Evolutionary conservation across 306 rosid species (phyloP), one percentile per base, ranked within the genome.

Genomic region (Prunus kanzakura): DNA sequence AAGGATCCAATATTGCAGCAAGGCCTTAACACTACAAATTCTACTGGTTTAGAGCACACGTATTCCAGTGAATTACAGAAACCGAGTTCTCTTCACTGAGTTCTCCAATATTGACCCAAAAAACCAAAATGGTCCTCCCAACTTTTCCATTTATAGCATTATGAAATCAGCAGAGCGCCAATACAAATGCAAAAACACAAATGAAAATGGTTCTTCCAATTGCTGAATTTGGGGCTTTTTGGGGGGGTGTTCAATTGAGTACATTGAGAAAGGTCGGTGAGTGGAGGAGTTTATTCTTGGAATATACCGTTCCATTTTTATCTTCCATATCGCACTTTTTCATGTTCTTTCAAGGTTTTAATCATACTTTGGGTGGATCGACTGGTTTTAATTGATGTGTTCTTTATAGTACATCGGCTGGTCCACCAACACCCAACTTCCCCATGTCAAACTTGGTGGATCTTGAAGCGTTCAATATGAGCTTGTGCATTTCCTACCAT

Each of bases 211-310:
- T 16, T 15, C 2, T 52, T 52, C 8, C 8, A 55, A 9, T 19
- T 19, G 47, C 69, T 74, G 49, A 76, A 57, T 13, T 62, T 58
- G 71, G 51, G 70, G 43, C 43, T 6, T 6, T 38, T 38, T 38
- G 7, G 1, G 0, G 1, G 43, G 68, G 68, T 76, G 64, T 63
- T 38, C 3, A 64, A 69, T n/a, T 13, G 22, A 30, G 77, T 64
- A 29, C 71, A 45, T 69, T 43, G 76, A 79, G 70, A 73, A 65
- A 35, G 10, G 32, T 1, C 54, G 60, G 29, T 32, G 35, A 87
- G 87, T 89, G 90, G 87, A 67, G 54, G 49, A 76, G 92, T 88
- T 90, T 90, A 90, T 90, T 73, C 96, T 57, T 84, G 82, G 91
- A 83, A 90, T 90, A 90, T 86, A n/a, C 96, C 83, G 49, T 16